These are phyloP conservation scores for Pisolithus marmoratus DNA, from an alignment of 768 basidiomycete species.

Conservation along the genomic window DNA sequence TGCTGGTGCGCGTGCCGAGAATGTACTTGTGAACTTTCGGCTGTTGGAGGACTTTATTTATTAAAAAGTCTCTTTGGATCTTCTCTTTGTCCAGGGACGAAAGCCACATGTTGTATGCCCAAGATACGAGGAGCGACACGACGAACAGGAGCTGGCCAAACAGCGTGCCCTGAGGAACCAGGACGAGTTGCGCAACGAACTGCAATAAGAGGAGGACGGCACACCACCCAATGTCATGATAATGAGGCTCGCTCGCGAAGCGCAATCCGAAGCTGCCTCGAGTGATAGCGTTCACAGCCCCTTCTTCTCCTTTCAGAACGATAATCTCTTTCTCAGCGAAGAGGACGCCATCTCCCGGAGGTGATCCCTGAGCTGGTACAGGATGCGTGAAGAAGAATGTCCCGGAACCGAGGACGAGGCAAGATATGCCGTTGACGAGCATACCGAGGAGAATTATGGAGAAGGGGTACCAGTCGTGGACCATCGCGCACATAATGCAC, in stretches of 20 bases:
- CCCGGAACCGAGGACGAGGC: constrained; percentile 27
- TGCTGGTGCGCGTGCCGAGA: constrained; percentile 18
- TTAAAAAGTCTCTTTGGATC: constrained; percentile 18
- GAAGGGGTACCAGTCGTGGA: constrained; percentile 27
- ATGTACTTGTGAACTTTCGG: constrained; percentile 15
- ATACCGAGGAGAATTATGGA: constrained; percentile 30
- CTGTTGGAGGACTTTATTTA: constrained; percentile 6
- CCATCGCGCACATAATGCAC: constrained; percentile 20
- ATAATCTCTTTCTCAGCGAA: constrained; percentile 19
- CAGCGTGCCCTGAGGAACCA: constrained; percentile 29
- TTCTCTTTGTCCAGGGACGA: constrained; percentile 33
- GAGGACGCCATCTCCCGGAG: constrained; percentile 29
- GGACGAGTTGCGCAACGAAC: constrained; percentile 21
- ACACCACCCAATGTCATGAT: constrained; percentile 20
- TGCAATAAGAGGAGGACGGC: constrained; percentile 30
- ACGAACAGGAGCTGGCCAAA: constrained; percentile 34
- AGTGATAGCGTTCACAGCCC: constrained; percentile 26
- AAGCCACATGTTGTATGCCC: constrained; percentile 32
- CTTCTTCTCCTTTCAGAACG: constrained; percentile 27
- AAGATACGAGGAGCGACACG: constrained; percentile 25
- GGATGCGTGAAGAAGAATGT: constrained; percentile 15
- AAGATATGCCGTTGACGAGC: constrained; percentile 26
- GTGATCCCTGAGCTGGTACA: constrained; percentile 18
- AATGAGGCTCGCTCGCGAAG: constrained; percentile 9
- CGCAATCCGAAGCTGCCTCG: constrained; percentile 24